phyloP scores from a whole-genome alignment of 805 yeast genomes.

The Sungouiozyma ichnusensis region DNA sequence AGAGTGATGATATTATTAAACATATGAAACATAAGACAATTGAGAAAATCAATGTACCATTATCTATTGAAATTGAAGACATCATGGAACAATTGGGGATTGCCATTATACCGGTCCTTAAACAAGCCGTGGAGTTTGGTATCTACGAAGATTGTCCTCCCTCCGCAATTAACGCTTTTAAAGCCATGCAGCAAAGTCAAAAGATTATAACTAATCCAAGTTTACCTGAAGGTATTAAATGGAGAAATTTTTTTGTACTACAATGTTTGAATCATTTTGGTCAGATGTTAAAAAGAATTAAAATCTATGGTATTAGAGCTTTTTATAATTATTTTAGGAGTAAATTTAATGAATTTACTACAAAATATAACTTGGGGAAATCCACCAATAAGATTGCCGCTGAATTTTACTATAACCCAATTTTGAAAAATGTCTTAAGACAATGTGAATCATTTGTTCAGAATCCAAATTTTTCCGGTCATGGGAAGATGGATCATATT shows the following conservation, averaged over 20 bases:
- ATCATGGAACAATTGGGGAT: conserved; percentile 44
- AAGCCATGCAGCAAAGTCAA: conserved; percentile 59
- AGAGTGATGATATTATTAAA: conserved; percentile 64
- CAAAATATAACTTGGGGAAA: conserved; percentile 49
- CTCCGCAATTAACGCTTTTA: conserved; percentile 53
- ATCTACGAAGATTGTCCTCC: conserved; percentile 62
- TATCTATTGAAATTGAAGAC: conserved; percentile 44
- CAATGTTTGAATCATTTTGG: conserved; percentile 57
- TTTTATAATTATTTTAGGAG: conserved; percentile 59
- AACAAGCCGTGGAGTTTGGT: conserved; percentile 51
- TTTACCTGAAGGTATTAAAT: conserved; percentile 58
- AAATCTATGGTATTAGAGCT: conserved; percentile 72
- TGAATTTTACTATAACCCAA: conserved; percentile 45
- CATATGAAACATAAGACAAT: conserved; percentile 64
- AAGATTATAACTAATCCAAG: conserved; percentile 42
- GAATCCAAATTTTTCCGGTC: conserved; percentile 38
- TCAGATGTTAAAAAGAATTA: conserved; percentile 54
- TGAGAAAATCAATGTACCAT: conserved; percentile 46
- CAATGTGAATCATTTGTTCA: conserved; percentile 36
- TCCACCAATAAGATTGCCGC: conserved; percentile 55
- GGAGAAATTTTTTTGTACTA: conserved; percentile 56
- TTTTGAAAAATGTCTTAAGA: conserved; percentile 35
- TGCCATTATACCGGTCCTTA: conserved; percentile 58
- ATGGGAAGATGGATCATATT: conserved; percentile 60
- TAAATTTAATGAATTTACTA: conserved; percentile 45